Evolutionary conservation across 208 protist species (phyloP), one percentile per base, ranked within the genome.

Genomic region (Strigomonas oncopelti): DNA sequence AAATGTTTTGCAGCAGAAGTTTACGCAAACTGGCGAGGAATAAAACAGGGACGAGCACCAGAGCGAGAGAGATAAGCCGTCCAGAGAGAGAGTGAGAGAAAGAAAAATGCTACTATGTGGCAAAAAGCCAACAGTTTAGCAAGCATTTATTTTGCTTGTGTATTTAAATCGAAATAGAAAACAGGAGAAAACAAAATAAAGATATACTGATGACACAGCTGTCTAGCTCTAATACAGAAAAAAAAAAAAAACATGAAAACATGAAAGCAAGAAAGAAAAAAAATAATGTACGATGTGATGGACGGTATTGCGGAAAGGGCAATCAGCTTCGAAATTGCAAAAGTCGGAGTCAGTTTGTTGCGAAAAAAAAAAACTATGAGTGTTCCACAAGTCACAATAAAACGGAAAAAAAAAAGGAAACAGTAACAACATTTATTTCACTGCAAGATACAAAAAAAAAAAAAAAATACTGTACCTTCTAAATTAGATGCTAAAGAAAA

Each of bases 391-490:
- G 45, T 0, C 28, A 79, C 14, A 52, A 59, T 69, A 45, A 7
- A 34, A 63, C 31, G 24, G 20, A 65, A 67, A 34, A 59, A 61
- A 67, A 68, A 46, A 68, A 72, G 13, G 20, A 66, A 51, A 66
- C 4, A 48, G 18, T 20, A 65, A 54, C 3, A 79, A 42, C 7
- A 32, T 32, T 25, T 28, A 62, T 8, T 46, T 24, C 62, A 45
- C 7, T 27, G 16, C n/a, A 64, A 36, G 46, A 52, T 34, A 69
- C 34, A 58, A 28, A 60, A 13, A 45, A 42, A 57, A 62, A 4
- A 13, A 65, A 34, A 51, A 61, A 53, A 45, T 9, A 57, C 11
- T 57, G 22, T 60, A 11, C 14, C 25, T 38, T 25, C 54, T 34
- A 58, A 58, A 14, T 3, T 58, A 28, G 28, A 58, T 20, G 14